Evolutionary conservation across 352 stramenopile genomes (phyloP).

Genomic region (Phytophthora meadii): DNA sequence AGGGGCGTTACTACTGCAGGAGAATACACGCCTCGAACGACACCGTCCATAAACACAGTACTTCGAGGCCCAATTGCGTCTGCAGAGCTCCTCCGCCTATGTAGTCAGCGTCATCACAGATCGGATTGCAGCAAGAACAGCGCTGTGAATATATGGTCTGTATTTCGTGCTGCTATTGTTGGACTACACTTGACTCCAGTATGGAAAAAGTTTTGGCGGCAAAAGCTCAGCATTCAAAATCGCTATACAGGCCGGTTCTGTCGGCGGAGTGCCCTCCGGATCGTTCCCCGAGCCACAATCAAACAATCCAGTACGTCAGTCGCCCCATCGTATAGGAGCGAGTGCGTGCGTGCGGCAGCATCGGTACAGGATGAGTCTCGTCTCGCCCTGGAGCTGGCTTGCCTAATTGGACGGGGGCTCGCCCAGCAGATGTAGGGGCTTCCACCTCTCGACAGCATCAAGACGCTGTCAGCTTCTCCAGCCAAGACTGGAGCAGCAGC

Average conservation of each 20-base stretch:
- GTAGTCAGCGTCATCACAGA: no score
- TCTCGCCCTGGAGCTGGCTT: background rate
- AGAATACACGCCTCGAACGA: no score
- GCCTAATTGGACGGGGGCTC: slow-evolving; percentile 3
- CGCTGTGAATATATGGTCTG: no score
- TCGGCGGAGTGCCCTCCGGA: slow-evolving; percentile 3
- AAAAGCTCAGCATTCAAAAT: slow-evolving; percentile 11
- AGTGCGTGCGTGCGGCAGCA: slow-evolving; percentile 32
- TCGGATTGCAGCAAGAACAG: no score
- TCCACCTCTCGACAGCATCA: background rate
- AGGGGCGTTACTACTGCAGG: slow-evolving; percentile 1
- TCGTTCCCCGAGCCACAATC: slow-evolving; percentile 39
- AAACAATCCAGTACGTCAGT: slow-evolving; percentile 47
- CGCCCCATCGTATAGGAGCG: slow-evolving; percentile 46
- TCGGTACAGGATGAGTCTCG: slow-evolving; percentile 25
- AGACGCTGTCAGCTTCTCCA: background rate
- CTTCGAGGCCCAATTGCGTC: no score
- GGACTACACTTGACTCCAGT: background rate
- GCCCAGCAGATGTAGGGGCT: slow-evolving; percentile 17
- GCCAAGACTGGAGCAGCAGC: background rate
- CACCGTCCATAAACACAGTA: no score
- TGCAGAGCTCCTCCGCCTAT: no score
- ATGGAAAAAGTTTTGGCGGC: slow-evolving; percentile 6
- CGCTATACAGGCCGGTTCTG: slow-evolving; percentile 15
- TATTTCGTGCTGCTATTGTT: no score